Evolutionary conservation across 225 moss, liverwort and hornwort species (phyloP), one percentile per base, ranked within the genome.

Genomic region (Polytrichum commune): DNA sequence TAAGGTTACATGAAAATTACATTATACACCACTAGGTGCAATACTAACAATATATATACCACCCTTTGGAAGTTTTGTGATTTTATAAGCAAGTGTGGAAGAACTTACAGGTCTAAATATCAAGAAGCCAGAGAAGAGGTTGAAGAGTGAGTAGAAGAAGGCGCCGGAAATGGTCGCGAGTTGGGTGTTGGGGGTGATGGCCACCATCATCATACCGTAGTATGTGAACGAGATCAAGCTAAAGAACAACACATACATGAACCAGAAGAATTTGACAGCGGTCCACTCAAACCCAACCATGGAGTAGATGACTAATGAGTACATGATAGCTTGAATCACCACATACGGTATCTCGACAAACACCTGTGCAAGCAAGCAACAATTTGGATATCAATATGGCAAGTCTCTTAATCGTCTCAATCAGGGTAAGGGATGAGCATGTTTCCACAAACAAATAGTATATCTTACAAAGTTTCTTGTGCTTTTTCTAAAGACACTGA

Each of bases 201-300:
- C 82, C 70, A 88, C 84, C 73, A 81, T 81, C 88, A 84, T 88
- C 88, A 88, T 84, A 70, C 88, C 88, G 19, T 88, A 83, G 65
- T 56, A 86, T 8, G 83, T 83, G 75, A 75, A 83, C 55, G 68
- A 73, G 68, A 83, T 81, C 70, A 86, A 76, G 73, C 80, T 81
- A 7, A 83, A 78, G 72, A 78, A 83, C 66, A 80, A 63, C 55
- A 86, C 0, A 53, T 80, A 83, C 1, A 71, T 69, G 76, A 80
- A 87, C 83, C 81, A 87, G 38, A 83, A 78, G 63, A 87, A 87
- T 63, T 87, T 86, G 0, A 64, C 74, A 0, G 61, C 76, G 13
- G 78, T 87, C 86, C 86, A 83, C 22, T 80, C 53, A 23, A 83
- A 87, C 53, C 73, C 79, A 38, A 87, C 67, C 86, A 87, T 83